Conservation (phyloP, 75 land plant genomes). For the Sequoiadendron giganteum region DNA sequence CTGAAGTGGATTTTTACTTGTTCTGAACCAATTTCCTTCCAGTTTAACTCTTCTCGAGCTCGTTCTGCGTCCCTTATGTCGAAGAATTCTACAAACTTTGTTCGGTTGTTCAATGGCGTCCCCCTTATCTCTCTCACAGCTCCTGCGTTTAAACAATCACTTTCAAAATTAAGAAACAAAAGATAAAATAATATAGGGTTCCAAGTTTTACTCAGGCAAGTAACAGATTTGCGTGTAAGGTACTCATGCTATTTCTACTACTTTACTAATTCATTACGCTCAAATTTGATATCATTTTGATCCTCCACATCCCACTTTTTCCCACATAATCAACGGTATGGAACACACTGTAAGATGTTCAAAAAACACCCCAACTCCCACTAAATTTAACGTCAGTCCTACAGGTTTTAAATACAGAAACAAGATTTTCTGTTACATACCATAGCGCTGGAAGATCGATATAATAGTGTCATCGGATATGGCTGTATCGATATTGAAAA, state of each 20-base stretch:
- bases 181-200: too few relatives aligned
- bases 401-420: background rate
- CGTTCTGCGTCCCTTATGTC: constrained; percentile 36
- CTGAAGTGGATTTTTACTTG: constrained; percentile 47
- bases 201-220: background rate
- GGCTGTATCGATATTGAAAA: constrained; percentile 36
- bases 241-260: too few relatives aligned
- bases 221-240: too few relatives aligned
- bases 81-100: constrained; percentile 46
- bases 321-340: too few relatives aligned
- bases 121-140: constrained; percentile 39
- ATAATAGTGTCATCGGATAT: constrained; percentile 14
- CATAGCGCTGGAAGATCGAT: constrained; percentile 22
- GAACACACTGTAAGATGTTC: too few relatives aligned
- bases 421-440: background rate
- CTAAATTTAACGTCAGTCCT: background rate
- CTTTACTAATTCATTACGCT: too few relatives aligned
- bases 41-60: constrained; percentile 27
- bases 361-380: background rate
- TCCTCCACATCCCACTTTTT: too few relatives aligned
- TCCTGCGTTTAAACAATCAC: constrained; percentile 16
- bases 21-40: constrained; percentile 26
- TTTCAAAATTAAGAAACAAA: too few relatives aligned
- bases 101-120: constrained; percentile 33
- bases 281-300: too few relatives aligned